Conservation (phyloP, 345 rosid genomes). For the Noccaea bulbosa region DNA sequence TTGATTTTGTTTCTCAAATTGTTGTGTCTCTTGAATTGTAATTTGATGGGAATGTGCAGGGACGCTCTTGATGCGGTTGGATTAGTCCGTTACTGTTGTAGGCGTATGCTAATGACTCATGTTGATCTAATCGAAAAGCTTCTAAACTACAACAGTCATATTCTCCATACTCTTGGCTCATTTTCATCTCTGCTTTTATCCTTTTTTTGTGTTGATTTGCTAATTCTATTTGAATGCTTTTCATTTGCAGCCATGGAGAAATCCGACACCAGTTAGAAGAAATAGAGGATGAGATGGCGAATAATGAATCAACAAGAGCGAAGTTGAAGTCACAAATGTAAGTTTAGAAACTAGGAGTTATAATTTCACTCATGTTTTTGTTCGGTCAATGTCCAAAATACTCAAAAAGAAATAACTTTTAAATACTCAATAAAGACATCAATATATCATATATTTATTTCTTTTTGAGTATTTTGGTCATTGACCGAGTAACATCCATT, state of each 20-base stretch:
- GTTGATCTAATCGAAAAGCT: constrained; percentile 97
- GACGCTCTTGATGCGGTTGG: constrained; percentile 92
- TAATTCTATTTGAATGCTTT: not conserved
- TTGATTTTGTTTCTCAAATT: not conserved
- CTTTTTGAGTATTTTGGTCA: too few relatives aligned
- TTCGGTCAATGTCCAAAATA: too few relatives aligned
- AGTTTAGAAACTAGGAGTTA: too few relatives aligned
- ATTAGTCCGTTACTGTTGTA: constrained; percentile 83
- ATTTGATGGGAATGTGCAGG: constrained; percentile 48
- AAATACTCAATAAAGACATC: too few relatives aligned
- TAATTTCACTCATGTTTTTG: too few relatives aligned
- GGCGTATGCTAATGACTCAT: constrained; percentile 96
- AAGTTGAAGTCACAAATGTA: too few relatives aligned
- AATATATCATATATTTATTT: too few relatives aligned
- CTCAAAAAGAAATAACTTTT: too few relatives aligned
- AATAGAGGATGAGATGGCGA: constrained; percentile 20
- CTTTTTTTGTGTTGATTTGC: not conserved
- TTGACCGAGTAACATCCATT: too few relatives aligned
- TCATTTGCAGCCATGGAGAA: constrained; percentile 68
- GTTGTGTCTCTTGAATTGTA: not conserved
- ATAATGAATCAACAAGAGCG: too few relatives aligned
- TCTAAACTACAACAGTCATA: constrained; percentile 82
- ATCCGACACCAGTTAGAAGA: constrained; percentile 49
- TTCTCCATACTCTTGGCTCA: constrained; percentile 23
- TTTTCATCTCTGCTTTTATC: not conserved